phyloP scores from a whole-genome alignment of 1,284 basidiomycete genomes.

The Ceratorhiza oryzae-sativae region DNA sequence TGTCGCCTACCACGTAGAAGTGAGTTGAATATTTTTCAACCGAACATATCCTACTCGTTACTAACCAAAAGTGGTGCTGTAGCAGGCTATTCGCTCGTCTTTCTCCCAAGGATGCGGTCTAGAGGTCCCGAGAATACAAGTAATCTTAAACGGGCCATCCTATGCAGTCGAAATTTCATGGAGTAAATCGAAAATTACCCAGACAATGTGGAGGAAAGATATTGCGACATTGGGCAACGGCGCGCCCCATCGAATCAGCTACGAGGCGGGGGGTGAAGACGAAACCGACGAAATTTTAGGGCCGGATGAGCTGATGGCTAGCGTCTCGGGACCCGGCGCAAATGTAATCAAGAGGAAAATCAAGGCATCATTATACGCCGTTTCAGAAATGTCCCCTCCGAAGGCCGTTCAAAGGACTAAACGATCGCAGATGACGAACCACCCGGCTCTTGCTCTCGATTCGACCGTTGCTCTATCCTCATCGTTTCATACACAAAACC shows the following conservation, averaged over 20 bases:
- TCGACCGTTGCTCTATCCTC: background rate
- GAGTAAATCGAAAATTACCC: background rate
- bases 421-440: background rate
- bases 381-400: background rate
- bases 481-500: background rate
- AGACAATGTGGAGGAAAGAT: background rate
- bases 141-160: background rate
- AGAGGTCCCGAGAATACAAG: background rate
- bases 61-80: background rate
- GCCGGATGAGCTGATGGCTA: background rate
- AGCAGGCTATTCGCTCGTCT: background rate
- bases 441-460: background rate
- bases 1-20: slow-evolving; percentile 9
- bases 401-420: background rate
- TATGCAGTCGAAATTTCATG: background rate
- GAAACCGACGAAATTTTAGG: background rate
- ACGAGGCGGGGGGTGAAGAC: background rate
- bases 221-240: background rate
- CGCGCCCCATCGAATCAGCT: background rate
- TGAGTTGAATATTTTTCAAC: background rate
- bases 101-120: background rate
- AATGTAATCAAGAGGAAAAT: background rate
- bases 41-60: background rate
- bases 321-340: background rate
- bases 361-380: background rate